Base-by-base conservation (phyloP, 352 stramenopile species). In the Pythium vanterpoolii region DNA sequence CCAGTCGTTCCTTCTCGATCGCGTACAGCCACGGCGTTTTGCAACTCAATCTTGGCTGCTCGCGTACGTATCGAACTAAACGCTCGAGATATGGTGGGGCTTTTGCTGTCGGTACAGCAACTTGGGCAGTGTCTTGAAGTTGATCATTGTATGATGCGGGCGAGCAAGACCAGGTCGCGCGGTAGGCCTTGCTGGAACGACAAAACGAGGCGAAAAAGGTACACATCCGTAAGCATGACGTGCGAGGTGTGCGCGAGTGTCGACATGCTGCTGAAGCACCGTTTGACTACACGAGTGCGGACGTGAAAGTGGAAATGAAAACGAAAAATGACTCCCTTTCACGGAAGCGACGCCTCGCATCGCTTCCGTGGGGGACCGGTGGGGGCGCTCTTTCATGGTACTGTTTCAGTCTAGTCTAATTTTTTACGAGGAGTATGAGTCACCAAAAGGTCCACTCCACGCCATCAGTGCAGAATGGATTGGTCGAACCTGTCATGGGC, bases 181-280 rank as follows among this genome's bases (percentile, higher is more conserved):
- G 47, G 47, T 4, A 54, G 28, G 16, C 47, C 47, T 18, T 31
- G 47, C 47, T 54, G 47, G 30, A 43, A 54, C n/a, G 47, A n/a
- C 26, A 54, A 18, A 31, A 54, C 19, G 30, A 7, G 30, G 7
- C 7, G 30, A 7, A 54, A 31, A 18, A 54, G 30, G n/a, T 31
- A 54, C 47, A 19, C 7, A 31, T 54, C 45, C 10, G 45, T 38
- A 14, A 52, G 9, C 3, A 52, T 28, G 26, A 10, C 14, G 24
- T 14, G 26, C 45, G 45, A 26, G 27, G 19, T 11, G 18, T 2
- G 40, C 8, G 18, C 9, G 40, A 26, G 40, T 21, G 40, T 21
- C 18, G 40, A 11, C 31, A 36, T 36, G 31, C 31, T 42, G 34
- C 13, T 42, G 5, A 42, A 4, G 19, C 18, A 36, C 6, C 11